phyloP scores from a whole-genome alignment of 164 flowering plant species.

The Nelumbo lutea region DNA sequence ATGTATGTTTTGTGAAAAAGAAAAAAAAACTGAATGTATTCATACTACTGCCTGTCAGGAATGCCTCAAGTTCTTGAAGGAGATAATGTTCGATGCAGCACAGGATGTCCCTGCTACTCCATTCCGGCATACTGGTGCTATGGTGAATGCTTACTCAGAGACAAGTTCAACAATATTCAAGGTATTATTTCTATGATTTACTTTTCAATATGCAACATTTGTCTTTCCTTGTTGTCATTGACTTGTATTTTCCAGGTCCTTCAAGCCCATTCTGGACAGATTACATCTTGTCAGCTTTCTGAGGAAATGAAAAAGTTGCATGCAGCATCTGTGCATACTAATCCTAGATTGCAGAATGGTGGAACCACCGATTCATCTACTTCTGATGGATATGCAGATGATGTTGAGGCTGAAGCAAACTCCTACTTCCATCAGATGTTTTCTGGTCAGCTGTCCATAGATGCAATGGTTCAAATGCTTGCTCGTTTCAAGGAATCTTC shows the following conservation, averaged over 20 bases:
- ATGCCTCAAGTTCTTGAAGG: constrained; percentile 77
- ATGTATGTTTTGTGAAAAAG: too few species aligned
- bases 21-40: background rate
- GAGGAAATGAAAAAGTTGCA: constrained; percentile 74
- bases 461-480: constrained; percentile 84
- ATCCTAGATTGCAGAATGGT: constrained; percentile 48
- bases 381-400: constrained; percentile 60
- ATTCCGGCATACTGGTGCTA: constrained; percentile 47
- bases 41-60: constrained; percentile 42
- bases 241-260: constrained; percentile 50
- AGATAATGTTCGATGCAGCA: constrained; percentile 36
- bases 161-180: constrained; percentile 52
- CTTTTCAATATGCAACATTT: background rate
- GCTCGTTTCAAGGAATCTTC: constrained; percentile 79
- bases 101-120: constrained; percentile 46
- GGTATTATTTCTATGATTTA: constrained; percentile 30
- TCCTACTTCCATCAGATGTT: constrained; percentile 82
- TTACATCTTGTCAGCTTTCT: constrained; percentile 40
- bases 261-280: constrained; percentile 44
- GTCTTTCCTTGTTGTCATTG: background rate
- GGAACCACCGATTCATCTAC: constrained; percentile 50
- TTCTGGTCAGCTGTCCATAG: constrained; percentile 64
- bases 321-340: constrained; percentile 30
- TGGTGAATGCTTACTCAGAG: constrained; percentile 44
- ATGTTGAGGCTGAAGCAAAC: constrained; percentile 84